These are phyloP conservation scores for Candida chauliodis DNA, from an alignment of 805 yeast species.

Conservation along the genomic window DNA sequence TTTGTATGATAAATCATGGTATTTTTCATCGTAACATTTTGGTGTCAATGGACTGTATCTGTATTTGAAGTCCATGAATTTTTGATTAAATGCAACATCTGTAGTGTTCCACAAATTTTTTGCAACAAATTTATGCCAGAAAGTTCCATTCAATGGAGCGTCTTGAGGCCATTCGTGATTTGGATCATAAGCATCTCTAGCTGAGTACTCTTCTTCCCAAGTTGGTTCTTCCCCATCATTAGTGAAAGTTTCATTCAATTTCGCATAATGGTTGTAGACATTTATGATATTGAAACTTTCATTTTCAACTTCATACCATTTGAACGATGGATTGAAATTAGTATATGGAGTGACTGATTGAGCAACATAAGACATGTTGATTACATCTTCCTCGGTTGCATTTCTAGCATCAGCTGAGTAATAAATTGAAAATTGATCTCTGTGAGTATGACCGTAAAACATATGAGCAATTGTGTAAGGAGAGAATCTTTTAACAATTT, in stretches of 20 bases:
- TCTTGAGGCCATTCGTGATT: conserved; percentile 54
- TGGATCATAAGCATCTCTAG: conserved; percentile 55
- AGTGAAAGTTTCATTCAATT: conserved; percentile 52
- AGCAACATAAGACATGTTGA: conserved; percentile 59
- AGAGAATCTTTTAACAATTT: conserved; percentile 61
- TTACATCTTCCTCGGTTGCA: conserved; percentile 39
- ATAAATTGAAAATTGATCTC: conserved; percentile 60
- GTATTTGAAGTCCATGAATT: conserved; percentile 30
- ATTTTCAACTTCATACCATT: conserved; percentile 64
- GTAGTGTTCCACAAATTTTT: conserved; percentile 33
- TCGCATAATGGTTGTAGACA: conserved; percentile 53
- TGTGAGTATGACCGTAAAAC: conserved; percentile 71
- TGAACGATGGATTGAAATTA: conserved; percentile 67
- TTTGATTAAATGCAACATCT: conserved; percentile 24
- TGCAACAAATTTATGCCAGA: conserved; percentile 56
- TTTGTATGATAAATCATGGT: conserved; percentile 12
- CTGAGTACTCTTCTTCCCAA: conserved; percentile 62
- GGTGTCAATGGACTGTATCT: conserved; percentile 37
- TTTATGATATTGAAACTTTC: conserved; percentile 59
- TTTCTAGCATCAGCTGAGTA: conserved; percentile 44
- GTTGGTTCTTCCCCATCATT: conserved; percentile 52
- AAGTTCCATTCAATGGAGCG: conserved; percentile 63
- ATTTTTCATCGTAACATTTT: conserved; percentile 34
- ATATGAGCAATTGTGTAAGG: conserved; percentile 65
- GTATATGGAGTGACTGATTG: conserved; percentile 63